phyloP scores from a whole-genome alignment of 73 alveolate genomes.

The Effrenium voratum region DNA sequence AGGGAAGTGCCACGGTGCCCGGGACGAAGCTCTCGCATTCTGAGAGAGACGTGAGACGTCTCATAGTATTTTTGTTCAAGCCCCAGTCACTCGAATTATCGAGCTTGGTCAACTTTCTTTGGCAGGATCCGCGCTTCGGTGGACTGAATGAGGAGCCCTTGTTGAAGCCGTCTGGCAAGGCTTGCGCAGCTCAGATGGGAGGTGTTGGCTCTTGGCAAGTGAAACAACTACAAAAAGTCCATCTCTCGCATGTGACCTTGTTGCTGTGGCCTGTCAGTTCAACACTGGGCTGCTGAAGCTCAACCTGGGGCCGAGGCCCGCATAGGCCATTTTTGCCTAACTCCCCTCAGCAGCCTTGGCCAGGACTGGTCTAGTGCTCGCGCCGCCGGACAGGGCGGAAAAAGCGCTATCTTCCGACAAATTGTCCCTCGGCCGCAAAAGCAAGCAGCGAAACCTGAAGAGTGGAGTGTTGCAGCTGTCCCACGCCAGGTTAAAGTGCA shows the following conservation, averaged over 20 bases:
- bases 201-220: not conserved
- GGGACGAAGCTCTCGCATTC: too few relatives aligned
- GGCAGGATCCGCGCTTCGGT: constrained; percentile 73
- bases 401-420: constrained; percentile 54
- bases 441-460: not conserved
- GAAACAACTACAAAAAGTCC: not conserved
- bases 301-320: constrained; percentile 59
- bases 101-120: too few relatives aligned
- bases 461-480: not conserved
- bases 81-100: too few relatives aligned
- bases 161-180: constrained; percentile 56
- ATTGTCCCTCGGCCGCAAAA: not conserved
- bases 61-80: too few relatives aligned
- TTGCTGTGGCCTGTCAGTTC: constrained; percentile 23
- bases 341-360: not conserved
- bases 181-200: not conserved
- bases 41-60: too few relatives aligned
- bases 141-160: constrained; percentile 53
- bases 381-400: constrained; percentile 50
- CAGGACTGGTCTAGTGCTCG: constrained; percentile 78
- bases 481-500: constrained; percentile 28
- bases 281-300: constrained; percentile 74
- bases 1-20: too few relatives aligned
- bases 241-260: not conserved
- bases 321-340: not conserved